Evolutionary conservation across 179 eudicot species (phyloP).

Genomic region (Silene vulgaris): DNA sequence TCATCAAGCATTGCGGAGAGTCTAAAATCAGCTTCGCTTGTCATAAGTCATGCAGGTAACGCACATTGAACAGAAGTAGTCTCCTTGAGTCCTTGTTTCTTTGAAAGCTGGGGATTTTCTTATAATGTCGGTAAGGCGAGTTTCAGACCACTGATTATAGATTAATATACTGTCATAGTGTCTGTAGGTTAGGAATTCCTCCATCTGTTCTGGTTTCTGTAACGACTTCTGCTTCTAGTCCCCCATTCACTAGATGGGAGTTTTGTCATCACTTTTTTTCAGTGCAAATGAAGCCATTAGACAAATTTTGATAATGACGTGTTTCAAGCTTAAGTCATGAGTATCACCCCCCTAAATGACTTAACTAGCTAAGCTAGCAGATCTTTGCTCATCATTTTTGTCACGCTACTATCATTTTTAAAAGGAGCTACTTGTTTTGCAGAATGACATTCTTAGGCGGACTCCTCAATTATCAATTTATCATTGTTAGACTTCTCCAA

Average conservation of each 20-base stretch:
- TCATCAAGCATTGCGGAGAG: constrained; percentile 82
- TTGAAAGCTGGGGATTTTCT: not conserved
- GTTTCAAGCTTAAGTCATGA: too few relatives aligned
- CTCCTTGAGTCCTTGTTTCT: not conserved
- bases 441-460: too few relatives aligned
- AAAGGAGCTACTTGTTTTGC: too few relatives aligned
- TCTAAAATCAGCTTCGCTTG: constrained; percentile 79
- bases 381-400: too few relatives aligned
- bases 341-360: too few relatives aligned
- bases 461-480: too few relatives aligned
- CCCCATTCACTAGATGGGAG: not conserved
- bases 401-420: too few relatives aligned
- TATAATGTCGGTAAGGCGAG: not conserved
- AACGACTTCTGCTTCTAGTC: not conserved
- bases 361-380: too few relatives aligned
- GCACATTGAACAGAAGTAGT: not conserved
- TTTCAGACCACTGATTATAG: not conserved
- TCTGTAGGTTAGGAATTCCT: not conserved
- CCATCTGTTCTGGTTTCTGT: not conserved
- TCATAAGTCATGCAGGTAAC: constrained; percentile 97
- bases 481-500: too few relatives aligned
- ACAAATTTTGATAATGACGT: too few relatives aligned
- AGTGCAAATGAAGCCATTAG: too few relatives aligned
- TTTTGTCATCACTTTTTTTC: too few relatives aligned
- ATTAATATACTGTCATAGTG: not conserved